Evolutionary conservation across 2,329 filamentous ascomycete genomes (phyloP).

Genomic region (Boeremia lycopersici): DNA sequence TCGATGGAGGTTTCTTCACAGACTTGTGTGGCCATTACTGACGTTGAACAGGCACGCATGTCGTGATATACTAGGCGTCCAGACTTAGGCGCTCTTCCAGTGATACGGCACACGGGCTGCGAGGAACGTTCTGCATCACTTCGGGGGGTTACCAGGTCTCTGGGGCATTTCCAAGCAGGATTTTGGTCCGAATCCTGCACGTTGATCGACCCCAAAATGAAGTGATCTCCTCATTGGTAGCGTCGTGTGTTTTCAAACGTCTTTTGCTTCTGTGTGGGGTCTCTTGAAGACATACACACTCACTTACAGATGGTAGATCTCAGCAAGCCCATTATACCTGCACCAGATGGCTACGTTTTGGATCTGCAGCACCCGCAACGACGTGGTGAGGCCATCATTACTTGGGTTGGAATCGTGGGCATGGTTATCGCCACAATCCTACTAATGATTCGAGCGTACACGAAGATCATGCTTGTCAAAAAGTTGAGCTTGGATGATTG

Average conservation of each 20-base stretch:
- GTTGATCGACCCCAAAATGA: background rate
- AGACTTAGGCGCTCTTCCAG: background rate
- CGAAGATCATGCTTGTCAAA: conserved; percentile 25
- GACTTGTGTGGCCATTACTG: background rate
- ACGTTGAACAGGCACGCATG: background rate
- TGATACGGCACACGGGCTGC: background rate
- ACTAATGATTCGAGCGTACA: conserved; percentile 30
- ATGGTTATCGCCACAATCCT: conserved; percentile 21
- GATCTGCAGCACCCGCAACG: conserved; percentile 33
- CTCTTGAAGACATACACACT: background rate
- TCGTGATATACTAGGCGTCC: background rate
- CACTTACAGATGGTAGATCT: conserved; percentile 4
- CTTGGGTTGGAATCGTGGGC: conserved; percentile 24
- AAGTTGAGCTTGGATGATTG: conserved; percentile 31
- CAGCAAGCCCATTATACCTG: conserved; percentile 11
- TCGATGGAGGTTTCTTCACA: background rate
- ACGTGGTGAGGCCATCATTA: conserved; percentile 20
- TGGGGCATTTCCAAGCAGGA: background rate
- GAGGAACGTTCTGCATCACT: background rate
- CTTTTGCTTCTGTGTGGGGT: background rate
- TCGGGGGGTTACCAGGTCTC: background rate
- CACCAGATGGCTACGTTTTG: conserved; percentile 29
- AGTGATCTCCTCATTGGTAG: background rate
- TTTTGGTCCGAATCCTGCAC: background rate
- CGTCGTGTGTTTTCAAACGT: background rate